Base-by-base conservation (phyloP, 2,329 filamentous ascomycete species). In the Scolecobasidium constrictum region DNA sequence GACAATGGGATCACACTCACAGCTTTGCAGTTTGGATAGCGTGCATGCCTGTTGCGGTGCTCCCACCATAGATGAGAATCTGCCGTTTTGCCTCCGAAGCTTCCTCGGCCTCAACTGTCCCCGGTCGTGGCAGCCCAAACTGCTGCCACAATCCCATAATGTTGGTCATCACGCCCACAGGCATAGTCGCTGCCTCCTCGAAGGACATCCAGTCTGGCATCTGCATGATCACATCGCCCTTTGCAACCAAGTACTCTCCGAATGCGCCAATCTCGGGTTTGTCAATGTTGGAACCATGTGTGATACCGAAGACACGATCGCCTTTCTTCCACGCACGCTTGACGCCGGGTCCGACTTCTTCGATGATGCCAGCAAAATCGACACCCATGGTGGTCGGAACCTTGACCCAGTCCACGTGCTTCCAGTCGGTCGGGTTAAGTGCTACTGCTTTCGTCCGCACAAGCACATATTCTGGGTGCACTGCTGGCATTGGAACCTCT, bases 11-110 rank as follows among this genome's bases (percentile, higher is more conserved):
- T n/a, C n/a, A n/a, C n/a, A 31, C 26, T 31, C 26, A 26, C 39
- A 41, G 15, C 31, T 26, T 21, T 26, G 15, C 68, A 46, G 57
- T 71, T 49, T 73, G 70, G 22, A 73, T 61, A 5, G 68, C 69
- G 3, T 72, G 56, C 1, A 61, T 60, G 3, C 70, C 71, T 1
- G 69, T 72, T 15, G 69, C 69, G 2, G 68, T 71, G 31, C 64
- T 68, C 5, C 63, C 70, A 36, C 69, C 70, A 46, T 73, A 72
- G 41, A 74, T 65, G 12, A 73, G 51, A 15, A 73, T 49, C 0
- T 65, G 57, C 9, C 26, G 9, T 34, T 61, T 52, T 33, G 61
- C 52, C 9, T 62, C 56, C n/a, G n/a, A n/a, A n/a, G n/a, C n/a
- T 9, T 31, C 26, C 26, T 31, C n/a, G n/a, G 57, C 55, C 22